A percentile compares a stretch with the other conserved stretches of the same genome.
Conservation (phyloP, 139 green algal species). For the Spirogloea muscicola region DNA sequence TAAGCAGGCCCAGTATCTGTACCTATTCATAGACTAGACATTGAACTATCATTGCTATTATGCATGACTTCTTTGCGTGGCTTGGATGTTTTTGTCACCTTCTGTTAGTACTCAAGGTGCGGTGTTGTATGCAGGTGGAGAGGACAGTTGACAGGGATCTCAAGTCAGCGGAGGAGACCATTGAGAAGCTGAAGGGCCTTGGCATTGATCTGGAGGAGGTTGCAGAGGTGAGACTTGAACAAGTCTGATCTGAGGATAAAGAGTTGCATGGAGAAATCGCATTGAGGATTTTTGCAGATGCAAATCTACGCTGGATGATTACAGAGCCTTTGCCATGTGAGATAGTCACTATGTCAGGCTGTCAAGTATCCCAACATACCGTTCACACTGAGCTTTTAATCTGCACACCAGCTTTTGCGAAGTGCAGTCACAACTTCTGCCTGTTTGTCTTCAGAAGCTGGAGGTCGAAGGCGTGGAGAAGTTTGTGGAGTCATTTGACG, state of each 20-base stretch:
- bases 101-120: too few relatives aligned
- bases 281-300: not conserved
- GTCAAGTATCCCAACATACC: too few relatives aligned
- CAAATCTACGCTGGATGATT: not conserved
- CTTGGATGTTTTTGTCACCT: not conserved
- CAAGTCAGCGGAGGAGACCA: slow-evolving; percentile 8
- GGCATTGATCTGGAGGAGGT: slow-evolving; percentile 7
- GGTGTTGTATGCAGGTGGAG: slow-evolving; percentile 22
- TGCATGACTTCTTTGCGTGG: not conserved
- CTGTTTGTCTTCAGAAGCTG: slow-evolving; percentile 1
- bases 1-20: not conserved
- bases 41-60: not conserved
- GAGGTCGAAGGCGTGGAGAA: slow-evolving; percentile 20
- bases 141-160: slow-evolving; percentile 37
- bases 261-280: not conserved
- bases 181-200: not conserved
- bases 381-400: too few relatives aligned
- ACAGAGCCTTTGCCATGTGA: not conserved
- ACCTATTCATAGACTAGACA: not conserved
- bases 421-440: too few relatives aligned
- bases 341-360: not conserved
- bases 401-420: too few relatives aligned
- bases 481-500: slow-evolving; percentile 39
- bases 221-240: not conserved
- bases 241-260: not conserved